These are phyloP conservation scores for Blumeria hordei DNA, from an alignment of 2,329 filamentous ascomycete genomes.

Conservation along the genomic window DNA sequence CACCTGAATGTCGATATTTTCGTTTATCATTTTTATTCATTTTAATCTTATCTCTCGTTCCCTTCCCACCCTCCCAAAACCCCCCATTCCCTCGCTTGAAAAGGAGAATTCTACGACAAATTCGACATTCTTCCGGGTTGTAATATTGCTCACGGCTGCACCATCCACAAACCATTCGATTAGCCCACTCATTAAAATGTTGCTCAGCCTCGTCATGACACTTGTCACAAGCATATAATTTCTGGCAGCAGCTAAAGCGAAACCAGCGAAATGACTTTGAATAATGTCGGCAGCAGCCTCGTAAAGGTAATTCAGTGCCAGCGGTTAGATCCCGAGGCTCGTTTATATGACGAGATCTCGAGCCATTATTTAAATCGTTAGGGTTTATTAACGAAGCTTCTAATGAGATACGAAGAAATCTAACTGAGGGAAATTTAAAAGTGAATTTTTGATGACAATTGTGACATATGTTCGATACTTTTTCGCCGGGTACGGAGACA, in stretches of 20 bases:
- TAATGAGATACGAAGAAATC: too few species aligned
- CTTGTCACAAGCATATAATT: constrained; percentile 37
- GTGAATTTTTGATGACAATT: too few species aligned
- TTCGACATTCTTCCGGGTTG: constrained; percentile 46
- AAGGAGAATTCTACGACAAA: constrained; percentile 47
- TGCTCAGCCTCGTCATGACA: constrained; percentile 52
- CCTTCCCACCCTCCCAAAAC: constrained; percentile 75
- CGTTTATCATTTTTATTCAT: too few species aligned
- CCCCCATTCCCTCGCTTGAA: constrained; percentile 38
- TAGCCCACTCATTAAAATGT: constrained; percentile 60
- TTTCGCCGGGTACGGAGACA: too few species aligned
- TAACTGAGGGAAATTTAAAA: too few species aligned
- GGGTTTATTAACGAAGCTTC: too few species aligned
- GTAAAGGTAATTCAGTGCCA: constrained; percentile 28
- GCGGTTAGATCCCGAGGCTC: constrained; percentile 32
- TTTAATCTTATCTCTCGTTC: constrained; percentile 40
- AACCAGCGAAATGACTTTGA: constrained; percentile 37
- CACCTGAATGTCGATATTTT: too few species aligned
- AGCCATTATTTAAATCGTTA: too few species aligned
- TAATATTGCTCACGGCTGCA: constrained; percentile 66
- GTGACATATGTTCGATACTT: too few species aligned
- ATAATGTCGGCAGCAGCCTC: constrained; percentile 33
- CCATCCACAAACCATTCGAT: constrained; percentile 60
- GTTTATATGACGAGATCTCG: constrained; percentile 28
- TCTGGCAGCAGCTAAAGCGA: constrained; percentile 35